Percentiles rank a stretch among this genome's conserved stretches.
These are phyloP conservation scores for Mycena maculata DNA, from an alignment of 768 basidiomycete species.

Conservation along the genomic window DNA sequence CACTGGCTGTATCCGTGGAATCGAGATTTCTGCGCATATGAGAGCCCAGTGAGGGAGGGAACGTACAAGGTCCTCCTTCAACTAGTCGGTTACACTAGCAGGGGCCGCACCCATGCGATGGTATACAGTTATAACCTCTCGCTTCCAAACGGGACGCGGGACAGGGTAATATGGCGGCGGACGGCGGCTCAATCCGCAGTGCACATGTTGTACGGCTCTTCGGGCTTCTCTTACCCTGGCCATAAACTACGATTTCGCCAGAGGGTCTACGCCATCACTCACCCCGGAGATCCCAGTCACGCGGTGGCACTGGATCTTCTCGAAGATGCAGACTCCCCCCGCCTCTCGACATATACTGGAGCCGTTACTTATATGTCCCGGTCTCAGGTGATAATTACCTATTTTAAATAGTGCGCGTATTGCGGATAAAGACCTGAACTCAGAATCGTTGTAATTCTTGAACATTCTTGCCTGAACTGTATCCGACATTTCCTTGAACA, in stretches of 20 bases:
- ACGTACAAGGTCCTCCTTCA: constrained; percentile 13
- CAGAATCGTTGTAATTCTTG: too few relatives aligned
- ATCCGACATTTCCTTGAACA: too few relatives aligned
- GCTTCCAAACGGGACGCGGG: not conserved
- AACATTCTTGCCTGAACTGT: too few relatives aligned
- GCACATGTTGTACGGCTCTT: not conserved
- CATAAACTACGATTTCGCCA: not conserved
- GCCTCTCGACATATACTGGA: constrained; percentile 19
- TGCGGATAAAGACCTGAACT: too few relatives aligned
- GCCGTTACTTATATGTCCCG: too few relatives aligned
- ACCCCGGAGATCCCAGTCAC: not conserved
- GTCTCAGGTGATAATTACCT: too few relatives aligned
- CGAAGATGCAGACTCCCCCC: not conserved
- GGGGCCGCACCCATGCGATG: too few relatives aligned
- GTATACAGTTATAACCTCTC: constrained; percentile 7
- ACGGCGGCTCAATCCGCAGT: not conserved
- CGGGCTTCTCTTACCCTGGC: constrained; percentile 11
- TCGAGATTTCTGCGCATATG: constrained; percentile 7
- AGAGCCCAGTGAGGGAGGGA: constrained; percentile 16
- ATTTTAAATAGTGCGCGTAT: too few relatives aligned
- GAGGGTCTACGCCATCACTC: not conserved
- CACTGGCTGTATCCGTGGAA: not conserved
- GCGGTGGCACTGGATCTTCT: not conserved
- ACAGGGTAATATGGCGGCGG: not conserved
- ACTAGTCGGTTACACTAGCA: too few relatives aligned